A percentile compares a stretch with the other conserved stretches of the same genome.
These are phyloP conservation scores for Dendryphion nanum DNA, from an alignment of 2,329 filamentous ascomycete species.

Conservation along the genomic window DNA sequence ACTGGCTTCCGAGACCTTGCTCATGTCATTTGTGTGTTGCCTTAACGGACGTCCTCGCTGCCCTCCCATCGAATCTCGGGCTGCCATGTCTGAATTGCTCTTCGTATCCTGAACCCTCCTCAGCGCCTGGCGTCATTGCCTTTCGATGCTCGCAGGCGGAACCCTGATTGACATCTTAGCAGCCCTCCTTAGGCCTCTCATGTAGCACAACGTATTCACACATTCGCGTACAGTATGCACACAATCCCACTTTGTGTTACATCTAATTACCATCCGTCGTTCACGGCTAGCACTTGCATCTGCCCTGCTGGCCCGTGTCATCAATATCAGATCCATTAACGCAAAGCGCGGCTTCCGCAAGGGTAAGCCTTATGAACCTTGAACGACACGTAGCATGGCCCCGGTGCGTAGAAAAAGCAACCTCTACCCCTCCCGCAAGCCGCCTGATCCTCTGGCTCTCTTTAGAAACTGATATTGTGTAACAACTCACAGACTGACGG, in stretches of 20 bases:
- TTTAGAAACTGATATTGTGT: constrained; percentile 21
- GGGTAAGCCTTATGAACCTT: constrained; percentile 20
- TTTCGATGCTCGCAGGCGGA: constrained; percentile 11
- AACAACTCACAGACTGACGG: constrained; percentile 32
- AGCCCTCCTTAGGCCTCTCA: constrained; percentile 22
- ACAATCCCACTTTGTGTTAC: constrained; percentile 32
- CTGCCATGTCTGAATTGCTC: constrained; percentile 22
- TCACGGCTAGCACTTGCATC: constrained; percentile 14
- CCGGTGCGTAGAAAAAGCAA: constrained; percentile 37
- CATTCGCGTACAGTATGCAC: constrained; percentile 36
- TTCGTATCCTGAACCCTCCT: constrained; percentile 4
- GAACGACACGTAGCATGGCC: constrained; percentile 38
- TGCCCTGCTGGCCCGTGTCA: constrained; percentile 15
- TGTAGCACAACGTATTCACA: constrained; percentile 29
- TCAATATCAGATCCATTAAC: constrained; percentile 36
- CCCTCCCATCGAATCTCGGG: constrained; percentile 14
- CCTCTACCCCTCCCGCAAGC: constrained; percentile 7
- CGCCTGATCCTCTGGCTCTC: constrained; percentile 11
- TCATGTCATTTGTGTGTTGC: constrained; percentile 10
- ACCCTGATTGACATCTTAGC: constrained; percentile 24
- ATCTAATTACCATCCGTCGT: constrained; percentile 18
- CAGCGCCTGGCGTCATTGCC: constrained; percentile 11
- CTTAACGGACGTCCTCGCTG: constrained; percentile 5
- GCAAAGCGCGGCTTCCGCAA: constrained; percentile 24
- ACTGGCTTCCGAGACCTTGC: constrained; percentile 22